These are phyloP conservation scores for Globisporangium iwayamae DNA, from an alignment of 352 stramenopile genomes.

Conservation along the genomic window DNA sequence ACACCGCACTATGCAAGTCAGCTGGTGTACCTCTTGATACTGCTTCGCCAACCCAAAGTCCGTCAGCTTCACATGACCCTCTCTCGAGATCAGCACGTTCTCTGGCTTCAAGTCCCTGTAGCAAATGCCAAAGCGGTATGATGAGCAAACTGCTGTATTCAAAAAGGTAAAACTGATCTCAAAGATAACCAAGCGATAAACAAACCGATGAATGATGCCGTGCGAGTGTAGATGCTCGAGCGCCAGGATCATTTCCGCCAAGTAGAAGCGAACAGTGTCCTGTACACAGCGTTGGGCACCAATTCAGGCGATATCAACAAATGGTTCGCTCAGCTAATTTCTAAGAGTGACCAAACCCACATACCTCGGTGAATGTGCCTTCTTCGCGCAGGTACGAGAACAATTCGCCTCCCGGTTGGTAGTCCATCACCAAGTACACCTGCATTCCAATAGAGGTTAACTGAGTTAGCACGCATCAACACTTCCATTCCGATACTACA, in stretches of 20 bases:
- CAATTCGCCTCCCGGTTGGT: slow-evolving; percentile 74
- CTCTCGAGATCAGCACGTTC: slow-evolving; percentile 89
- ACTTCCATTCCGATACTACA: not conserved
- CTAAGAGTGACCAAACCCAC: not conserved
- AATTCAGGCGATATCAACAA: not conserved
- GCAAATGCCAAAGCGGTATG: not conserved
- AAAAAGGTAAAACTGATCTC: not conserved
- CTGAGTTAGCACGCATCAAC: not conserved
- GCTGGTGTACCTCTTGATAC: slow-evolving; percentile 35
- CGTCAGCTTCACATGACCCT: slow-evolving; percentile 88
- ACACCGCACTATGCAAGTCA: not conserved
- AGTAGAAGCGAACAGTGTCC: slow-evolving; percentile 72
- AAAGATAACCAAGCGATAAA: not conserved
- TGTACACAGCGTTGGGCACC: slow-evolving; percentile 11
- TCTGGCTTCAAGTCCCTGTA: slow-evolving; percentile 87
- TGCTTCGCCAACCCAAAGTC: slow-evolving; percentile 90
- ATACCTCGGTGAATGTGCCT: slow-evolving; percentile 64
- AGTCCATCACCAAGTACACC: slow-evolving; percentile 79
- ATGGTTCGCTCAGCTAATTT: too few species aligned
- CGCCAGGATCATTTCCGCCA: slow-evolving; percentile 83
- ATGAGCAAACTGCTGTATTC: not conserved
- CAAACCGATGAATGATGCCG: slow-evolving; percentile 81
- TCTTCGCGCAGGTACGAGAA: slow-evolving; percentile 70
- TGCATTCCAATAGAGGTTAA: slow-evolving; percentile 12
- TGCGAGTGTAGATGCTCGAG: slow-evolving; percentile 77